Evolutionary conservation across 116 monocot species (phyloP), one percentile per base, ranked within the genome.

Genomic region (Dioscorea cayenensis): DNA sequence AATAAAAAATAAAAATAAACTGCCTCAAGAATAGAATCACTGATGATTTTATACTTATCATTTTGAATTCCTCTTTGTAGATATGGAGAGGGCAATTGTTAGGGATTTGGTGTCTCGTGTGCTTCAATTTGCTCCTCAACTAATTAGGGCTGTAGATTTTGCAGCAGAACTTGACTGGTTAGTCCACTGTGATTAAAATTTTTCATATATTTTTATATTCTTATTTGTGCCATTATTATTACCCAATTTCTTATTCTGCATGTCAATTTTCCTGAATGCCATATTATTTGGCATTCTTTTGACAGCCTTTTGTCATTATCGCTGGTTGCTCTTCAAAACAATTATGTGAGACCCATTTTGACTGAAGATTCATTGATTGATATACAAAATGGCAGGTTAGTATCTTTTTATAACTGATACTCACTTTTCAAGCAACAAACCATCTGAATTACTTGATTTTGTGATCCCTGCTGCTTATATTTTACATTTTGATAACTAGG

Each of bases 101-200:
- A 84, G 94, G 68, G 99, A 94, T 48, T 79, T 99, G 74, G 83
- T 94, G 11, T 83, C 90, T 68, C 90, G 86, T 49, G 71, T 99
- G 49, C 86, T 91, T 73, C 81, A 82, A 27, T 99, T 85, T 81
- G 61, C 81, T 51, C 81, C 83, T 49, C 89, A 89, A 25, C 71
- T 99, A 43, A 80, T 84, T 49, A 83, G 76, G 59, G 94, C 94
- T 68, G 84, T 89, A 14, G 83, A 94, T 78, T 94, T 94, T 80
- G 94, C 89, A 66, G 93, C 99, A 67, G 99, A 99, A 78, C 88
- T 99, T 76, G 99, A 99, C 68, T 99, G 97, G 96, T 97, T 78
- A 29, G 28, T 22, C 35, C 49, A 18, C 5, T 55, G 16, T n/a
- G n/a, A 16, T 19, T 11, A 51, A 16, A 55, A 25, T 60, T 48